Conservation (phyloP, 805 yeast species). For the Ogataea henricii region DNA sequence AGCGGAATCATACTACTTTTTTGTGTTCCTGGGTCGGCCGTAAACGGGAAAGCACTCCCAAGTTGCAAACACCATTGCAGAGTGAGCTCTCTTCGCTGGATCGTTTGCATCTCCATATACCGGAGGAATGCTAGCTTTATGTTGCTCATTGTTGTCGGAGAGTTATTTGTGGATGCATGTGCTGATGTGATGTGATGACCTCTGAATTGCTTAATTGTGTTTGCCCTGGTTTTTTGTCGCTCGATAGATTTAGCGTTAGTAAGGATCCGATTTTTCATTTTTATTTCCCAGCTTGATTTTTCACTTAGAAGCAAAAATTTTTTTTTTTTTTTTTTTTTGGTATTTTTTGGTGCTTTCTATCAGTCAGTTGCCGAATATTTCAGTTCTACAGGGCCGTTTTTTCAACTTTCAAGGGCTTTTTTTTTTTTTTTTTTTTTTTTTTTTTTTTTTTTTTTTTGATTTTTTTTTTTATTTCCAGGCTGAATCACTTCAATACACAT, state of each 20-base stretch:
- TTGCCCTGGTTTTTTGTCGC: too few species aligned
- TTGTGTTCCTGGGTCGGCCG: slow-evolving; percentile 5
- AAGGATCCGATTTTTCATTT: slow-evolving; percentile 2
- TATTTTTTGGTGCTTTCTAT: not conserved
- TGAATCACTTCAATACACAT: too few species aligned
- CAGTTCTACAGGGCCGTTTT: slow-evolving; percentile 1
- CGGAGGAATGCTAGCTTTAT: slow-evolving; percentile 29
- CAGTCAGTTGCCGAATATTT: not conserved
- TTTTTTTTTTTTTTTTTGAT: not conserved
- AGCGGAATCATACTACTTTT: slow-evolving; percentile 20
- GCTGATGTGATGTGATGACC: not conserved
- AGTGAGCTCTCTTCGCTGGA: slow-evolving; percentile 31
- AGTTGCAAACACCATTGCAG: slow-evolving; percentile 30
- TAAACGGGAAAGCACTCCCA: slow-evolving; percentile 6
- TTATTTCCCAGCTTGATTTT: not conserved
- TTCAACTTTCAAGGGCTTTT: not conserved
- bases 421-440: too few species aligned
- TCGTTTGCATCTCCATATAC: slow-evolving; percentile 26
- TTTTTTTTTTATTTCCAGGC: not conserved
- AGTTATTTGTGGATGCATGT: not conserved
- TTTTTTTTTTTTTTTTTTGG: not conserved
- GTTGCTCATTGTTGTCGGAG: slow-evolving; percentile 23
- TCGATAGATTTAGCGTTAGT: not conserved
- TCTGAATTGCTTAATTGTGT: not conserved
- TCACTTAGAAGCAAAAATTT: not conserved